Evolutionary conservation across 2,329 filamentous ascomycete species (phyloP).

Genomic region (Daldinia sp.): DNA sequence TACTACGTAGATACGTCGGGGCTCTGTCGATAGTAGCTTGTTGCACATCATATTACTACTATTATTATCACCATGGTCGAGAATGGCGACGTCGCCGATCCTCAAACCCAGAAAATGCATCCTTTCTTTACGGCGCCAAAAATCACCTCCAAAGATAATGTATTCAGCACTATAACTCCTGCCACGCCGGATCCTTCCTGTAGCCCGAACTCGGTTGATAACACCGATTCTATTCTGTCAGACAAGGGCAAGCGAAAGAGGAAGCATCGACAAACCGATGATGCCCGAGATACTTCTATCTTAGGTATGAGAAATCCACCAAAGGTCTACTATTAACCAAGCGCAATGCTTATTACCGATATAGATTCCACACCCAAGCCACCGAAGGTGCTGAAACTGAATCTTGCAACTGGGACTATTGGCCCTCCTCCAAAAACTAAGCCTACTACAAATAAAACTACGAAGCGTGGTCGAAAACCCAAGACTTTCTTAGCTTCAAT

Average conservation of each 20-base stretch:
- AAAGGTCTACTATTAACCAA: background rate
- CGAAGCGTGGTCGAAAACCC: conserved; percentile 49
- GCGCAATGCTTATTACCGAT: conserved; percentile 15
- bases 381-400: conserved; percentile 63
- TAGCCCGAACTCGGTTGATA: conserved; percentile 41
- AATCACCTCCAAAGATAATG: conserved; percentile 20
- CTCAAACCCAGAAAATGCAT: conserved; percentile 57
- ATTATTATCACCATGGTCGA: conserved; percentile 54
- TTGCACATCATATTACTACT: background rate
- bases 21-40: background rate
- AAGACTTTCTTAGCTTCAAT: conserved; percentile 61
- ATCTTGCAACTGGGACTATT: conserved; percentile 68
- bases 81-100: conserved; percentile 47
- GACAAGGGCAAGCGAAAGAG: conserved; percentile 47
- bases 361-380: conserved; percentile 45
- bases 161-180: conserved; percentile 32
- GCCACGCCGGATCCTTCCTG: conserved; percentile 47
- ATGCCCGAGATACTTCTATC: conserved; percentile 33
- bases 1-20: background rate
- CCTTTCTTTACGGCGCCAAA: conserved; percentile 58
- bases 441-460: conserved; percentile 34
- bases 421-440: conserved; percentile 68
- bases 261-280: conserved; percentile 56
- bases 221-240: conserved; percentile 37
- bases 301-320: conserved; percentile 6